These are phyloP conservation scores for Apiospora hydei DNA, from an alignment of 2,329 filamentous ascomycete species.

Conservation along the genomic window DNA sequence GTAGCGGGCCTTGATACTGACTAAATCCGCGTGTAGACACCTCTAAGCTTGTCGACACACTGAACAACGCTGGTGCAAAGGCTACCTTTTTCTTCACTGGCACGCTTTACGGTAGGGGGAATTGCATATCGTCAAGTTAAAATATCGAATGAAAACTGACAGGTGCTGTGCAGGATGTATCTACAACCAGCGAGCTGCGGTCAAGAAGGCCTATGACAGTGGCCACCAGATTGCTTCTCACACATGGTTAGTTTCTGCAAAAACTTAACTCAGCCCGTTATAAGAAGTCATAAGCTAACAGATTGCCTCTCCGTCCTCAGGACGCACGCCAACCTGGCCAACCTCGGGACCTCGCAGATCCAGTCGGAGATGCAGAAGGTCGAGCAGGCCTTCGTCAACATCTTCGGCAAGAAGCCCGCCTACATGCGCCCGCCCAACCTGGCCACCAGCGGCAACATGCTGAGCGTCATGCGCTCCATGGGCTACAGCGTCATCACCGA, in stretches of 20 bases:
- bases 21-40: conserved; percentile 43
- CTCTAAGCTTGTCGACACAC: conserved; percentile 55
- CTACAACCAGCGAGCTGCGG: conserved; percentile 57
- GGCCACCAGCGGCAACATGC: conserved; percentile 52
- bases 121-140: background rate
- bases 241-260: conserved; percentile 50
- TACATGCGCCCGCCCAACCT: conserved; percentile 61
- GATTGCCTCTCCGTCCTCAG: conserved; percentile 32
- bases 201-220: conserved; percentile 58
- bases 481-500: conserved; percentile 68
- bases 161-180: conserved; percentile 47
- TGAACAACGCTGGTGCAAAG: conserved; percentile 56
- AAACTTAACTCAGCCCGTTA: no score
- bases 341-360: conserved; percentile 47
- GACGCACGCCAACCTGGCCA: conserved; percentile 55
- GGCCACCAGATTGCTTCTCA: conserved; percentile 63
- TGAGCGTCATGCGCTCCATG: conserved; percentile 51
- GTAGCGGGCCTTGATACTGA: background rate
- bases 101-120: conserved; percentile 51
- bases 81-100: conserved; percentile 63
- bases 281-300: background rate
- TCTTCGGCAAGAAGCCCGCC: conserved; percentile 56
- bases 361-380: conserved; percentile 57
- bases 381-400: conserved; percentile 59
- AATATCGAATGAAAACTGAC: conserved; percentile 33